Evolutionary conservation across 768 basidiomycete species (phyloP).

Genomic region (Vararia minispora): DNA sequence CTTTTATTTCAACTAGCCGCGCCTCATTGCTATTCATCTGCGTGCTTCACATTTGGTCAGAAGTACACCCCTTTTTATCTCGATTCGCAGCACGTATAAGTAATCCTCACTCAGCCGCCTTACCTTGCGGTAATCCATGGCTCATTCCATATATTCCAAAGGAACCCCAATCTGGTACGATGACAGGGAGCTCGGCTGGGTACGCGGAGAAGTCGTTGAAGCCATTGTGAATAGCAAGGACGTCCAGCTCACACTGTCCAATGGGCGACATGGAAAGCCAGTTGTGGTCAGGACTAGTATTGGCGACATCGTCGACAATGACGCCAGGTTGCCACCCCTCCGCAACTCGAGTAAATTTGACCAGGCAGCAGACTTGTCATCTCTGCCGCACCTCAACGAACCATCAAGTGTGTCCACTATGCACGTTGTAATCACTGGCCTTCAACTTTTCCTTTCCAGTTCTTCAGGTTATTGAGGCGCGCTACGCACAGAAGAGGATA

Average conservation of each 20-base stretch:
- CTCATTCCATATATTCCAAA: conserved; percentile 83
- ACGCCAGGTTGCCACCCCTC: conserved; percentile 88
- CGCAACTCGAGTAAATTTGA: conserved; percentile 93
- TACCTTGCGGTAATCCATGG: too few species aligned
- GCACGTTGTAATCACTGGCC: background rate
- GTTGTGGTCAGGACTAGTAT: too few species aligned
- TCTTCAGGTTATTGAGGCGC: conserved; percentile 87
- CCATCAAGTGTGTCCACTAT: conserved; percentile 59
- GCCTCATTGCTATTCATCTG: too few species aligned
- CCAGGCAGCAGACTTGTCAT: conserved; percentile 95
- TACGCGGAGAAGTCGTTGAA: conserved; percentile 76
- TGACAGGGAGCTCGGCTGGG: conserved; percentile 88
- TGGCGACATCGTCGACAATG: too few species aligned
- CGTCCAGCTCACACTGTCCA: too few species aligned
- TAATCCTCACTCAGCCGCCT: too few species aligned
- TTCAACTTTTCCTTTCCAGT: too few species aligned
- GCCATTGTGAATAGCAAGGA: conserved; percentile 69
- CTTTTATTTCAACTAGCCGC: too few species aligned
- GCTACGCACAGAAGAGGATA: conserved; percentile 91
- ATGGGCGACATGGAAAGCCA: too few species aligned
- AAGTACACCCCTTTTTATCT: too few species aligned
- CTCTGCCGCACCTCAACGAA: conserved; percentile 93
- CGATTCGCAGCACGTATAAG: too few species aligned
- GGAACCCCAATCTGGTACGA: conserved; percentile 84
- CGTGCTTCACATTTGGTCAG: too few species aligned